phyloP scores from a whole-genome alignment of 225 moss, liverwort and hornwort genomes.

The Pseudisothecium myosuroides region DNA sequence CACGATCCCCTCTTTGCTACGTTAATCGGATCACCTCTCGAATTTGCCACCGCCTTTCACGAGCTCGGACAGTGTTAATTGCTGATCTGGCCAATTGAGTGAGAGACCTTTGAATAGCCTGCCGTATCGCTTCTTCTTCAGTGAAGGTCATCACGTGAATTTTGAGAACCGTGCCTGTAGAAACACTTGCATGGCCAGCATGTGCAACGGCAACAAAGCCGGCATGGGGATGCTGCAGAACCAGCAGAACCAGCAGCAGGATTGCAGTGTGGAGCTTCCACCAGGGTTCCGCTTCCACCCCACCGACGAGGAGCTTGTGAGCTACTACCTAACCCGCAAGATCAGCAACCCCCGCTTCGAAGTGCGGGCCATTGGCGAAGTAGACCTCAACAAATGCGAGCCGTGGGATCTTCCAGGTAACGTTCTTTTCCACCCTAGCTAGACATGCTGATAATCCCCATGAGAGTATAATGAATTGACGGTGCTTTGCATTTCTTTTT shows the following conservation, averaged over 20 bases:
- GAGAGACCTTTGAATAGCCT: neutral
- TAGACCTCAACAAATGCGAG: conserved; percentile 50
- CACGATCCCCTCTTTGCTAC: neutral
- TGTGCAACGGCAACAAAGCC: conserved; percentile 31
- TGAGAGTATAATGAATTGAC: neutral
- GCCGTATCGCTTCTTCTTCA: neutral
- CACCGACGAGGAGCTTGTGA: conserved; percentile 44
- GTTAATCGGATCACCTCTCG: neutral
- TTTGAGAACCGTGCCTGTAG: neutral
- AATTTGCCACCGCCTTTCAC: neutral
- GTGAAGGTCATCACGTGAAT: neutral
- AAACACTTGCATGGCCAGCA: conserved; percentile 32
- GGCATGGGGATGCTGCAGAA: conserved; percentile 9
- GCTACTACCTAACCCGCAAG: conserved; percentile 35
- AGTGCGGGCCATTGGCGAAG: conserved; percentile 31
- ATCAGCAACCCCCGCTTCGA: conserved; percentile 19
- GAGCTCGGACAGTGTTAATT: neutral
- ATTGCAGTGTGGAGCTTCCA: conserved; percentile 35
- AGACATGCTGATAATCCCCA: neutral
- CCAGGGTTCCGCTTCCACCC: conserved; percentile 52
- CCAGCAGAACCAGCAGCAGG: conserved; percentile 1
- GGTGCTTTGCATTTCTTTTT: neutral
- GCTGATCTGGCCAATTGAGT: neutral
- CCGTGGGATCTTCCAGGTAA: conserved; percentile 50
- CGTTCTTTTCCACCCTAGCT: neutral